Evolutionary conservation across 257 asterid genomes (phyloP).

Genomic region (Galeopsis tetrahit): DNA sequence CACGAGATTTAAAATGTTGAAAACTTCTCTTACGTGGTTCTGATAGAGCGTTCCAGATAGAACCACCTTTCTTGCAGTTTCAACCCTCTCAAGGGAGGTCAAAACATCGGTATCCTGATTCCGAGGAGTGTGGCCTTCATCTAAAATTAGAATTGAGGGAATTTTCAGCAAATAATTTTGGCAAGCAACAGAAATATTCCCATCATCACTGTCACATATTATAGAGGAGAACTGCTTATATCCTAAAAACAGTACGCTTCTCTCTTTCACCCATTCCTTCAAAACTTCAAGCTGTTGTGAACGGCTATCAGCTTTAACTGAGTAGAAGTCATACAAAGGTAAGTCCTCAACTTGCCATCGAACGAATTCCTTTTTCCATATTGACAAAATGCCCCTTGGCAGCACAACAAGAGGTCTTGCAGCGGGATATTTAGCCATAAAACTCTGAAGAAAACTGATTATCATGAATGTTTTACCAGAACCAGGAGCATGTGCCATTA

Average conservation of each 20-base stretch:
- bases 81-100: conserved; percentile 88
- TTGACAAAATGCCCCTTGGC: conserved; percentile 85
- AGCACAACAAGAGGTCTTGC: conserved; percentile 96
- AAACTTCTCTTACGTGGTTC: conserved; percentile 94
- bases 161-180: conserved; percentile 64
- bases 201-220: conserved; percentile 62
- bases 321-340: conserved; percentile 81
- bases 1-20: conserved; percentile 89
- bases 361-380: conserved; percentile 83
- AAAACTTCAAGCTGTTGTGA: conserved; percentile 85
- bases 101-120: conserved; percentile 89
- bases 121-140: conserved; percentile 97
- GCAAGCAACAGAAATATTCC: conserved; percentile 60
- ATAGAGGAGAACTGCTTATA: conserved; percentile 88
- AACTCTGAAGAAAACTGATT: conserved; percentile 92
- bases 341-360: conserved; percentile 94
- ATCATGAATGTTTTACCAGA: conserved; percentile 98
- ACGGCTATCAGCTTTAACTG: conserved; percentile 90
- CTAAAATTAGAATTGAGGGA: conserved; percentile 83
- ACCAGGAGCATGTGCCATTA: conserved; percentile 98
- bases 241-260: conserved; percentile 84
- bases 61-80: conserved; percentile 86
- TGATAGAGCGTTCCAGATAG: conserved; percentile 96
- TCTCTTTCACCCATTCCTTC: conserved; percentile 67
- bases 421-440: conserved; percentile 87